Conservation (phyloP, 2,329 filamentous ascomycete genomes). For the Fusarium liriodendri region DNA sequence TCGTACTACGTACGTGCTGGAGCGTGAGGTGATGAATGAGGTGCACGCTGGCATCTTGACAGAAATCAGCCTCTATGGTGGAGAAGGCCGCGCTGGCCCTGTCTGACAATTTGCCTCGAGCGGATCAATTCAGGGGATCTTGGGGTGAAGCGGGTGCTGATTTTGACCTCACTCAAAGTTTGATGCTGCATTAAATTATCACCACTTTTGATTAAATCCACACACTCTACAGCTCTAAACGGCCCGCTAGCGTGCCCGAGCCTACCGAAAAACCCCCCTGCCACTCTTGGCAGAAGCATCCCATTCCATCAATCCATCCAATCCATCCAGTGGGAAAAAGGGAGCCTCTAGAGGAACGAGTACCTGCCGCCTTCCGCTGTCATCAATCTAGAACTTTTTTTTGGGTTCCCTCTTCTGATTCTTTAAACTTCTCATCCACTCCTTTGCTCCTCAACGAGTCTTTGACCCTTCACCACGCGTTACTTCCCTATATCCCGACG, state of each 20-base stretch:
- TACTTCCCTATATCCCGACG: not conserved
- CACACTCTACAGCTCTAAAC: conserved; percentile 30
- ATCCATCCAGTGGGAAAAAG: conserved; percentile 15
- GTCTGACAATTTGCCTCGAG: conserved; percentile 42
- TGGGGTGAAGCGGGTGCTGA: conserved; percentile 23
- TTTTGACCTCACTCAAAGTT: not conserved
- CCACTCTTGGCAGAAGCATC: conserved; percentile 40
- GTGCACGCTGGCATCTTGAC: conserved; percentile 31
- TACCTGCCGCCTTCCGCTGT: conserved; percentile 27
- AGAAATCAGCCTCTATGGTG: conserved; percentile 39
- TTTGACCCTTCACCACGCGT: not conserved
- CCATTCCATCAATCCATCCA: conserved; percentile 6
- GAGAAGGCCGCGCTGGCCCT: conserved; percentile 26
- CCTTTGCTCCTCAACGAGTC: conserved; percentile 31
- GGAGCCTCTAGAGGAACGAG: conserved; percentile 12
- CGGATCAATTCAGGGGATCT: conserved; percentile 31
- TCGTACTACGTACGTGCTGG: conserved; percentile 34
- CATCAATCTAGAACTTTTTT: conserved; percentile 30
- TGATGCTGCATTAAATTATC: conserved; percentile 12
- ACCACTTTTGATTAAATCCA: not conserved
- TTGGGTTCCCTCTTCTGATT: conserved; percentile 19
- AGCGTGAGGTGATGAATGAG: not conserved
- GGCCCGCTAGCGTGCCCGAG: conserved; percentile 39
- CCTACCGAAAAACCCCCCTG: conserved; percentile 37
- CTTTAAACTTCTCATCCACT: conserved; percentile 41